Percentiles rank a stretch among this genome's conserved stretches.
Evolutionary conservation across 2,329 filamentous ascomycete species (phyloP).

Genomic region (Nectriaceae sp.): DNA sequence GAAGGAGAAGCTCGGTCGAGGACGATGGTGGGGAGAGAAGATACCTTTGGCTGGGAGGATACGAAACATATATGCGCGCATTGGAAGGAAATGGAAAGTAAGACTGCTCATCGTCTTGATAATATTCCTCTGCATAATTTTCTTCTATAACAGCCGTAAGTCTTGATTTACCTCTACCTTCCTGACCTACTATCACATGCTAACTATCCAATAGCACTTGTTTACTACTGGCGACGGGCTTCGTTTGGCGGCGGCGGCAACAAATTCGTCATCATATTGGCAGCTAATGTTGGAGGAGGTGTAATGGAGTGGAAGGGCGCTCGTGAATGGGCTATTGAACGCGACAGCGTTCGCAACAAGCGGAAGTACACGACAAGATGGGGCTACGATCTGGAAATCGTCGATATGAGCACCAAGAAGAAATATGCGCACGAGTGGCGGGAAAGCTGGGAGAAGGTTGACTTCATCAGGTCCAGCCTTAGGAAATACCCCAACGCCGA

Average conservation of each 20-base stretch:
- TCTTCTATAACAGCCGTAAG: constrained; percentile 77
- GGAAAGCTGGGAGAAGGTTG: constrained; percentile 99
- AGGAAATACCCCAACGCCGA: constrained; percentile 94
- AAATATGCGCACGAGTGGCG: constrained; percentile 98
- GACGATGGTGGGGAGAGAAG: constrained; percentile 53
- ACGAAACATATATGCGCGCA: constrained; percentile 47
- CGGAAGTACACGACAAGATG: constrained; percentile 81
- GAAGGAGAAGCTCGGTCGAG: constrained; percentile 74
- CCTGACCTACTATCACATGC: neutral
- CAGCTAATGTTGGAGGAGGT: constrained; percentile 90
- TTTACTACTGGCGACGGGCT: constrained; percentile 70
- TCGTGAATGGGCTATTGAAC: constrained; percentile 95
- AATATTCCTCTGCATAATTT: constrained; percentile 60
- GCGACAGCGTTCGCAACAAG: constrained; percentile 95
- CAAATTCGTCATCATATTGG: constrained; percentile 91
- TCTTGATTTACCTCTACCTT: constrained; percentile 23
- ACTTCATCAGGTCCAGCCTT: constrained; percentile 85
- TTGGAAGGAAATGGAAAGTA: constrained; percentile 67
- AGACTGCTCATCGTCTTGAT: constrained; percentile 60
- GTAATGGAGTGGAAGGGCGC: constrained; percentile 99
- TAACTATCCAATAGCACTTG: constrained; percentile 42
- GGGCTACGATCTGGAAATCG: constrained; percentile 95
- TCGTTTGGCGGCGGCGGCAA: constrained; percentile 77
- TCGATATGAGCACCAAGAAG: constrained; percentile 99
- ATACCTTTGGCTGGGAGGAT: constrained; percentile 50